Conservation (phyloP, 805 yeast species). For the Kazachstania africana region DNA sequence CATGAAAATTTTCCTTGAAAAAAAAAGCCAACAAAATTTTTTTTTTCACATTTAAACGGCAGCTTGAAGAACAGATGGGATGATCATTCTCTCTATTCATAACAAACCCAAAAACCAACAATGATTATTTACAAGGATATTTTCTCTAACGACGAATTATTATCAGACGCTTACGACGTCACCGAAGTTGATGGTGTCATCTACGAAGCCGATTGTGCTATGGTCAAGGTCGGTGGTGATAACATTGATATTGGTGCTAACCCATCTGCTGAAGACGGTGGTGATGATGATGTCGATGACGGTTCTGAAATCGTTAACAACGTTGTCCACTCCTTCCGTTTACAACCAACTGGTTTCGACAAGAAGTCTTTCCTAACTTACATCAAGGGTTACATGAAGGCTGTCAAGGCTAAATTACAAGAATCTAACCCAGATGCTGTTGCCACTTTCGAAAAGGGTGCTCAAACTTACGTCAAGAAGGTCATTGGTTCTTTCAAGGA, state of each 20-base stretch:
- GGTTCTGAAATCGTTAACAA: conserved; percentile 90
- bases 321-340: conserved; percentile 96
- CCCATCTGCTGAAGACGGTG: conserved; percentile 98
- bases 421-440: conserved; percentile 83
- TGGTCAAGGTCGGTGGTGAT: conserved; percentile 82
- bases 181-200: conserved; percentile 81
- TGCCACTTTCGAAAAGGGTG: conserved; percentile 92
- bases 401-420: conserved; percentile 79
- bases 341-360: conserved; percentile 92
- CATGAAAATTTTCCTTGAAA: no score
- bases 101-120: conserved; percentile 1
- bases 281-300: conserved; percentile 70
- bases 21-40: no score
- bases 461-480: conserved; percentile 91
- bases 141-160: conserved; percentile 87
- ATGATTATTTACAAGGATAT: conserved; percentile 53
- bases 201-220: conserved; percentile 92
- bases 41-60: no score
- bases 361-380: conserved; percentile 93
- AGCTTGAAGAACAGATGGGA: no score
- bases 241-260: conserved; percentile 98
- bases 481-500: conserved; percentile 90
- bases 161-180: conserved; percentile 94
- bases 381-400: conserved; percentile 99
- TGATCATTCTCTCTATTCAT: no score